These are phyloP conservation scores for Samsoniella hepiali DNA, from an alignment of 2,329 filamentous ascomycete species.

Conservation along the genomic window DNA sequence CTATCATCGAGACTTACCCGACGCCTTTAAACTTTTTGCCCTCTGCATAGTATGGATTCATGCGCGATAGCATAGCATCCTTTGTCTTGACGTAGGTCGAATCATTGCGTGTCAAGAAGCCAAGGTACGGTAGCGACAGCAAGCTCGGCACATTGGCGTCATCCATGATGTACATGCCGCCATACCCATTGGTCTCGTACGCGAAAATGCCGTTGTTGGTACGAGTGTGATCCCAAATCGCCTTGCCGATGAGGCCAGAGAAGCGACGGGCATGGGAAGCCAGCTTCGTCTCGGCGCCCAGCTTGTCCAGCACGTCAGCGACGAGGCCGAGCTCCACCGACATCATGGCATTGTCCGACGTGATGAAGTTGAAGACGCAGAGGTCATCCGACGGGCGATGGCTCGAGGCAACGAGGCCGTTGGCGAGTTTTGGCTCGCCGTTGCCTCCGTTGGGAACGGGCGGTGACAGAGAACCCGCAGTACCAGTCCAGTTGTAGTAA, in stretches of 20 bases:
- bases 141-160: constrained; percentile 69
- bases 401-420: constrained; percentile 73
- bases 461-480: constrained; percentile 25
- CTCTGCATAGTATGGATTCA: constrained; percentile 69
- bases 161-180: constrained; percentile 64
- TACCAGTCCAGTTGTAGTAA: constrained; percentile 32
- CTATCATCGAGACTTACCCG: constrained; percentile 23
- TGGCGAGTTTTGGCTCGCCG: constrained; percentile 74
- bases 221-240: constrained; percentile 51
- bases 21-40: constrained; percentile 27
- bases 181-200: constrained; percentile 74
- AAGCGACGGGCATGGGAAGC: constrained; percentile 36
- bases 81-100: constrained; percentile 74
- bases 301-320: constrained; percentile 61
- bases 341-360: constrained; percentile 37
- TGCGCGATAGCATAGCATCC: constrained; percentile 69
- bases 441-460: constrained; percentile 63
- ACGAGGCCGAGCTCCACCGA: constrained; percentile 53
- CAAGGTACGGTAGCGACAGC: constrained; percentile 61
- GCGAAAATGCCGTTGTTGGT: constrained; percentile 62
- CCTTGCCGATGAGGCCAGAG: constrained; percentile 64
- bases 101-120: constrained; percentile 57
- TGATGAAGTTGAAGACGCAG: constrained; percentile 63
- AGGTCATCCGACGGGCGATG: constrained; percentile 84
- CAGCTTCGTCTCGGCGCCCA: constrained; percentile 67